phyloP scores from a whole-genome alignment of 805 yeast genomes.

The Suhomyces pyralidae region DNA sequence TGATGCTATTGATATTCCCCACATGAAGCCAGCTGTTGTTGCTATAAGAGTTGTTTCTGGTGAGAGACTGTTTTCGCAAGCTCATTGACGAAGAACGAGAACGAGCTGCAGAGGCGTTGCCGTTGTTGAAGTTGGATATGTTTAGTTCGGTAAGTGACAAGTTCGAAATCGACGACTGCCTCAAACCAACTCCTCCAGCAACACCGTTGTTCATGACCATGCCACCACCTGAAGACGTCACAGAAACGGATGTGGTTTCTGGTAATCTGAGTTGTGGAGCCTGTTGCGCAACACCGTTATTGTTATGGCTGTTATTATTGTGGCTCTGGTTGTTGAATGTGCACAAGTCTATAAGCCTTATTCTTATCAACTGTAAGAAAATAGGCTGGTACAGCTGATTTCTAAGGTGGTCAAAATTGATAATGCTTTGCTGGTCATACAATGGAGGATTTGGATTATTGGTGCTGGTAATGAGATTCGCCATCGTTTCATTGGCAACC shows the following conservation, averaged over 20 bases:
- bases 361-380: constrained; percentile 40
- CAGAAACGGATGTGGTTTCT: constrained; percentile 21
- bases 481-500: constrained; percentile 43
- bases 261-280: constrained; percentile 16
- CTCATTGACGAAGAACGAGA: constrained; percentile 36
- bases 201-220: constrained; percentile 7
- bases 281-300: background rate
- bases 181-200: constrained; percentile 13
- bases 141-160: constrained; percentile 40
- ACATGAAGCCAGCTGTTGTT: constrained; percentile 43
- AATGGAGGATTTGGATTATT: constrained; percentile 14
- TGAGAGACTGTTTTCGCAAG: constrained; percentile 42
- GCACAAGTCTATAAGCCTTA: constrained; percentile 40
- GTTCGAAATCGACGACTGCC: constrained; percentile 40
- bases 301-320: background rate
- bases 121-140: constrained; percentile 27
- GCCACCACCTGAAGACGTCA: constrained; percentile 13
- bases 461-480: constrained; percentile 18
- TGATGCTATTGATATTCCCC: constrained; percentile 37
- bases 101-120: constrained; percentile 18
- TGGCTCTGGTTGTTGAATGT: constrained; percentile 15
- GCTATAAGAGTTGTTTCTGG: constrained; percentile 38
- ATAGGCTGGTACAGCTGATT: constrained; percentile 36
- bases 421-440: constrained; percentile 34
- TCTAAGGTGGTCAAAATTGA: constrained; percentile 29